Evolutionary conservation across 257 asterid genomes (phyloP).

Genomic region (Fraxinus americana): DNA sequence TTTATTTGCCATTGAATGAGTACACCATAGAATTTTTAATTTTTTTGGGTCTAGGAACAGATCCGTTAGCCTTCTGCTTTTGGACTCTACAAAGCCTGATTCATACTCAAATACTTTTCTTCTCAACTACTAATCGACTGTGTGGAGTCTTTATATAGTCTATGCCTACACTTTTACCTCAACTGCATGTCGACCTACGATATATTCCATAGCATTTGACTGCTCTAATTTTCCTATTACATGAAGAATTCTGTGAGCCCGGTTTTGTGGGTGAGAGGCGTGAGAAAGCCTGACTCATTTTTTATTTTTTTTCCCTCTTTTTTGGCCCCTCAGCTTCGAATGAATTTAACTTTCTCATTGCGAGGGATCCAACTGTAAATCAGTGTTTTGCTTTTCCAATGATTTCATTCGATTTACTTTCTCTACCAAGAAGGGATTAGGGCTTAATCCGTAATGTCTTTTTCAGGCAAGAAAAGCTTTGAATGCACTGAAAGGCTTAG

Average conservation of each 20-base stretch:
- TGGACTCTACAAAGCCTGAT: too few relatives aligned
- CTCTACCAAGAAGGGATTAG: neutral
- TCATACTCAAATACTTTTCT: too few relatives aligned
- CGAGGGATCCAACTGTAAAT: neutral
- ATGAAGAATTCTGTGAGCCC: too few relatives aligned
- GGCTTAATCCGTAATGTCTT: neutral
- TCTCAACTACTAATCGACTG: neutral
- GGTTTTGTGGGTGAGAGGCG: too few relatives aligned
- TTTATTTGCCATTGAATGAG: neutral
- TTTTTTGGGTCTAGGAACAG: neutral
- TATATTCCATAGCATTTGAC: too few relatives aligned
- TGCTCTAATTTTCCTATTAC: too few relatives aligned
- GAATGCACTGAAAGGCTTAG: slow-evolving; percentile 93
- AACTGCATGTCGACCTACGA: too few relatives aligned
- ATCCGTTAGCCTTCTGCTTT: neutral
- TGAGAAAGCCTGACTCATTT: too few relatives aligned
- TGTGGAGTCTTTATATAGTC: neutral
- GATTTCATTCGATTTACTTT: neutral
- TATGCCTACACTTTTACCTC: too few relatives aligned
- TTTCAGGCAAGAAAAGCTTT: slow-evolving; percentile 84
- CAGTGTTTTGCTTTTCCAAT: neutral
- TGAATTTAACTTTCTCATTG: neutral
- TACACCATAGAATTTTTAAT: neutral
- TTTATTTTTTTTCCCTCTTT: too few relatives aligned
- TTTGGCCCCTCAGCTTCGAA: too few relatives aligned